These are phyloP conservation scores for Marsdenia floribunda DNA, from an alignment of 257 asterid species.

Conservation along the genomic window DNA sequence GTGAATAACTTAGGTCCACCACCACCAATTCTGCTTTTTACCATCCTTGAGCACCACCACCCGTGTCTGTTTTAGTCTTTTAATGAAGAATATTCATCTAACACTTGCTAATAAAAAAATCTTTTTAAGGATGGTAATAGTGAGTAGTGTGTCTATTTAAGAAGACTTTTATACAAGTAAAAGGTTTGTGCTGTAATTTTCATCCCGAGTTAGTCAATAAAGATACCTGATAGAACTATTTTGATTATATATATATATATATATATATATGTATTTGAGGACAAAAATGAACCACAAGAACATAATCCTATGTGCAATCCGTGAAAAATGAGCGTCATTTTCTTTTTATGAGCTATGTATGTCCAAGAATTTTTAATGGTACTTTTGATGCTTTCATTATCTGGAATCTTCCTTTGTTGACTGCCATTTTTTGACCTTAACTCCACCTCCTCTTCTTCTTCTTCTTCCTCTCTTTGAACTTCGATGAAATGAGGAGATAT, in stretches of 20 bases:
- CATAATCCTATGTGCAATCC: background rate
- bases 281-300: background rate
- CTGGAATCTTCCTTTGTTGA: background rate
- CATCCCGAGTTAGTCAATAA: too few species aligned
- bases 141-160: too few species aligned
- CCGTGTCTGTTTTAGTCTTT: background rate
- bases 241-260: too few species aligned
- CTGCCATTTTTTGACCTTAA: background rate
- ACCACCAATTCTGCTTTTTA: background rate
- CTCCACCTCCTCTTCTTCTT: background rate
- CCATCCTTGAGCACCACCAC: background rate
- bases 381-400: background rate
- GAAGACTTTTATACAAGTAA: too few species aligned
- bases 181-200: too few species aligned
- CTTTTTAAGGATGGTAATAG: too few species aligned
- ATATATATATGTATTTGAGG: background rate
- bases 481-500: too few species aligned
- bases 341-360: background rate
- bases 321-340: background rate
- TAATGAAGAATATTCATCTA: too few species aligned
- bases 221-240: too few species aligned
- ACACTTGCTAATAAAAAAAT: too few species aligned
- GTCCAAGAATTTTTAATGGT: background rate
- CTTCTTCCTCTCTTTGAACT: too few species aligned
- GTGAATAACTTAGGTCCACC: background rate